Evolutionary conservation across 352 stramenopile species (phyloP), one percentile per base, ranked within the genome.

Genomic region (Phytopythium chamaehyphon): DNA sequence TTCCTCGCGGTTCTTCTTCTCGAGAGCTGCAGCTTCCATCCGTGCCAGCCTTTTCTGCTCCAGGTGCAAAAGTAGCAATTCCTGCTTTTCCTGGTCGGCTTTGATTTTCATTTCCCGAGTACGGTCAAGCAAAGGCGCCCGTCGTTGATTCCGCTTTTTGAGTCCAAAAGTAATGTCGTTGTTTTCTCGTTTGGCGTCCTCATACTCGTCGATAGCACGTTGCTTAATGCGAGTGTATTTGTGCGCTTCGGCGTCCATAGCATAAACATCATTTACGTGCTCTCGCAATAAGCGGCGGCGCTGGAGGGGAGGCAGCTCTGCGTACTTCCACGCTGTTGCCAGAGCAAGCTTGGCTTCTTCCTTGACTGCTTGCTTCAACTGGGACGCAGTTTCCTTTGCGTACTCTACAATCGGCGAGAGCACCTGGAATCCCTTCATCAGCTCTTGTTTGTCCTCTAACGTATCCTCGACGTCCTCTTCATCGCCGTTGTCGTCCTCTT

Each of bases 401-500:
- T 86, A 68, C 18, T 71, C 55, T 1, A 87, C 40, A 1, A 79
- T 37, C 8, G 76, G 68, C 0, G 60, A 67, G 0, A 86, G 47
- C 40, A 84, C 50, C 40, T 78, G 67, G 24, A 79, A 77, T 3
- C 76, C 62, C 33, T 71, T 65, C 36, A 87, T 73, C 3, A 90
- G 67, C 45, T 90, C 76, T 31, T 86, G 67, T 45, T 90, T 90
- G 46, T 76, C 74, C 0, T 49, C 55, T 11, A 90, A 43, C 23
- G 49, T 60, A 22, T 73, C 64, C 0, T 65, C 57, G 2, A 57
- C 65, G 51, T 76, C 74, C n/a, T 76, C 61, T 2, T 76, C 69
- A 23, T 76, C 71, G 3, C 60, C 75, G 1, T 69, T 63, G n/a
- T 33, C 28, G 40, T 80, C 78, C 48, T 92, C 78, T 22, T 87